Conservation (phyloP, 305 asterid species). For the Fraxinus dipetala region DNA sequence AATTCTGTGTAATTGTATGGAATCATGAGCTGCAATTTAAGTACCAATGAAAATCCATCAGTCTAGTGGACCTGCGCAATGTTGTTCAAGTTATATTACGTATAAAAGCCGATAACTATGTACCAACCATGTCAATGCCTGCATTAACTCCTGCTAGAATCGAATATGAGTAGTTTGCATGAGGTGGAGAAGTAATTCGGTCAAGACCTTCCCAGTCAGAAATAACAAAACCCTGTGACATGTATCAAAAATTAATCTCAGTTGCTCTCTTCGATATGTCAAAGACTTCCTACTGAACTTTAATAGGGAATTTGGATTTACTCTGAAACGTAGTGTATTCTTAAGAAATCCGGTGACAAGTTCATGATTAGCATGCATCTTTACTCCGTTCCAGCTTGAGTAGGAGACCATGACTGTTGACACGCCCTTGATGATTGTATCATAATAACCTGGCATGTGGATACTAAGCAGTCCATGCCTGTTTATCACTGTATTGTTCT, state of each 20-base stretch:
- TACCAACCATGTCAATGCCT: conserved; percentile 54
- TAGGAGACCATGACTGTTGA: conserved; percentile 70
- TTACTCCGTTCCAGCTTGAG: conserved; percentile 62
- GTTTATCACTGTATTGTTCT: conserved; percentile 50
- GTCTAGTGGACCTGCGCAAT: not conserved
- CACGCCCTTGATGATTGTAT: conserved; percentile 61
- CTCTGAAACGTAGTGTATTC: conserved; percentile 43
- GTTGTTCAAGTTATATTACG: not conserved
- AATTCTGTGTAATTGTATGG: conserved; percentile 55
- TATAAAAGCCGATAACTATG: not conserved
- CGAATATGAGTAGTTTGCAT: conserved; percentile 52
- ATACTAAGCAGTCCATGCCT: conserved; percentile 42
- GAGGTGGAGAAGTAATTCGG: conserved; percentile 52
- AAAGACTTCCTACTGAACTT: not conserved
- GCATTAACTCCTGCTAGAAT: conserved; percentile 46
- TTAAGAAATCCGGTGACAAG: conserved; percentile 65
- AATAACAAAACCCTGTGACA: conserved; percentile 60
- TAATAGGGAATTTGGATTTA: conserved; percentile 20
- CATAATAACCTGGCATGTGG: conserved; percentile 60
- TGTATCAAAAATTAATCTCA: not conserved
- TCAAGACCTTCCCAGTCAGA: conserved; percentile 69
- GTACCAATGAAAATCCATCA: not conserved
- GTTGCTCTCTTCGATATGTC: not conserved
- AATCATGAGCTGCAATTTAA: conserved; percentile 57
- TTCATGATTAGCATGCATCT: conserved; percentile 58